phyloP scores from a whole-genome alignment of 495 filamentous ascomycete species.

The Talaromyces stipitatus region DNA sequence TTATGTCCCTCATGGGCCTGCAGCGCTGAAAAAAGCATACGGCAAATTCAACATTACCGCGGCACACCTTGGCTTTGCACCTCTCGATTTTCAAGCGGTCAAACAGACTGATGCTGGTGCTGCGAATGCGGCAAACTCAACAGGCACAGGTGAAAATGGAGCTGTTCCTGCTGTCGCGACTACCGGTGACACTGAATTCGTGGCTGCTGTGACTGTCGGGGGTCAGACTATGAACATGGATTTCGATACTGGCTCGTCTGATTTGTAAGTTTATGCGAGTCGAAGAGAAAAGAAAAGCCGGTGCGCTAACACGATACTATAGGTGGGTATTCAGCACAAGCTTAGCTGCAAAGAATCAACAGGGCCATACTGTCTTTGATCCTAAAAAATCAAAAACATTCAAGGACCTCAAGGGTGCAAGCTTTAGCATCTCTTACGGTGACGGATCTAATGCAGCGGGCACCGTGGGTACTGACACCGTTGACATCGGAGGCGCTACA shows the following conservation, averaged over 20 bases:
- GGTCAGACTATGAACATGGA: slow-evolving; percentile 67
- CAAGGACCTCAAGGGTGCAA: slow-evolving; percentile 31
- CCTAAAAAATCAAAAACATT: slow-evolving; percentile 51
- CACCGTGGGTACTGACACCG: slow-evolving; percentile 61
- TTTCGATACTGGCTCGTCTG: slow-evolving; percentile 79
- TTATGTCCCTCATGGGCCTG: slow-evolving; percentile 46
- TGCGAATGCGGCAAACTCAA: slow-evolving; percentile 11
- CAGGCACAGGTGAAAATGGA: slow-evolving; percentile 27
- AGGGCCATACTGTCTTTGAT: slow-evolving; percentile 55
- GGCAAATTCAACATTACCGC: slow-evolving; percentile 50
- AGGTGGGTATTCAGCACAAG: slow-evolving; percentile 73
- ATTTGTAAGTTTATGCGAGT: slow-evolving; percentile 55
- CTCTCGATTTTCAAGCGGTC: slow-evolving; percentile 29
- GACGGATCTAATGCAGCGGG: slow-evolving; percentile 63
- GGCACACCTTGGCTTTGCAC: slow-evolving; percentile 18
- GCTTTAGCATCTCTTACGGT: slow-evolving; percentile 67
- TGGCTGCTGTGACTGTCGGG: slow-evolving; percentile 64
- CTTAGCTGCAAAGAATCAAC: slow-evolving; percentile 34
- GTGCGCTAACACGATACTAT: background rate
- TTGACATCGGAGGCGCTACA: slow-evolving; percentile 64
- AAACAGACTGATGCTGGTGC: slow-evolving; percentile 11
- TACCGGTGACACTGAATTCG: slow-evolving; percentile 57
- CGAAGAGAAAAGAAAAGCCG: background rate
- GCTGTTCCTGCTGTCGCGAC: slow-evolving; percentile 55
- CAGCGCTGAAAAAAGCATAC: slow-evolving; percentile 53